These are phyloP conservation scores for Phaeosphaeriaceae sp. DNA, from an alignment of 2,329 filamentous ascomycete genomes.

Conservation along the genomic window DNA sequence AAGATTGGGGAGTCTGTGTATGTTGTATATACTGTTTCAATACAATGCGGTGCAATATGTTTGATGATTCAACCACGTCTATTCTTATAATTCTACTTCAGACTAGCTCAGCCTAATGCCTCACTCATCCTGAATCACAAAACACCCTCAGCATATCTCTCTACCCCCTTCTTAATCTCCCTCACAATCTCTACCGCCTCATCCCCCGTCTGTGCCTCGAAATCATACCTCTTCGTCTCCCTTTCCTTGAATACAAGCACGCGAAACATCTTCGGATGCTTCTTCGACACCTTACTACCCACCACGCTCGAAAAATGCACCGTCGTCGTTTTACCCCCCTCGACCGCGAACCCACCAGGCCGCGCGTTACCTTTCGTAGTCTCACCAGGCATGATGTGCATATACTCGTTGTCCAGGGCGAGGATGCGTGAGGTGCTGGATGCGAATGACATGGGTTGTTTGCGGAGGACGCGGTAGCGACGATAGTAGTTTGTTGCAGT, in stretches of 20 bases:
- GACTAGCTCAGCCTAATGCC: too few species aligned
- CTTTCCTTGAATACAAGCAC: constrained; percentile 77
- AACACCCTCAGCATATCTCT: constrained; percentile 64
- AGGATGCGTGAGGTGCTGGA: constrained; percentile 77
- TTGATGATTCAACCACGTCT: neutral
- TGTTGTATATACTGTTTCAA: neutral
- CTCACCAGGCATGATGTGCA: constrained; percentile 76
- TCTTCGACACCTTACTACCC: constrained; percentile 79
- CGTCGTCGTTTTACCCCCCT: constrained; percentile 71
- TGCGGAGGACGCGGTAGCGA: constrained; percentile 80
- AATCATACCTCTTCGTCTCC: constrained; percentile 83
- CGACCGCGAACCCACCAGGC: constrained; percentile 17
- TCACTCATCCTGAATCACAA: constrained; percentile 22
- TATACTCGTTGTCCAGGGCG: constrained; percentile 83
- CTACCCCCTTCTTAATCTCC: constrained; percentile 78
- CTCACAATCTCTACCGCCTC: constrained; percentile 80
- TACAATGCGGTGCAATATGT: neutral
- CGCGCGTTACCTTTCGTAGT: constrained; percentile 57
- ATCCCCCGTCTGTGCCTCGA: constrained; percentile 74
- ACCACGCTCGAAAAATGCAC: constrained; percentile 84
- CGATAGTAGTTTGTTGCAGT: constrained; percentile 61
- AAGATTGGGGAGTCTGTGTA: too few species aligned
- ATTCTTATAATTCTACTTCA: too few species aligned
- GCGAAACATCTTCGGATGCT: constrained; percentile 81
- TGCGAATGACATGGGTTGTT: constrained; percentile 82